Conservation (phyloP, 257 asterid species). For the Jacaranda mimosifolia region DNA sequence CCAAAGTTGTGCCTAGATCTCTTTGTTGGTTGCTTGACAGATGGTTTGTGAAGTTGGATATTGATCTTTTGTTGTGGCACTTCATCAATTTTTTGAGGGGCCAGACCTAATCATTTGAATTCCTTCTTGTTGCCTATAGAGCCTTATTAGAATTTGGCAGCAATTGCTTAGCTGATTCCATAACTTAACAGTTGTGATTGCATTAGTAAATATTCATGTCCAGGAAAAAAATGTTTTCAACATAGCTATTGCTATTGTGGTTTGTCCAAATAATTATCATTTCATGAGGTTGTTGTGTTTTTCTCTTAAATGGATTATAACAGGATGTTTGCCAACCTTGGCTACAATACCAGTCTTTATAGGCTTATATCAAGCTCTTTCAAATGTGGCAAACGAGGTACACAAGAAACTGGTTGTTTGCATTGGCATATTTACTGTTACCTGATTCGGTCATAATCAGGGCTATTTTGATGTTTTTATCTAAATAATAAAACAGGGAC, state of each 20-base stretch:
- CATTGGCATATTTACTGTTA: slow-evolving; percentile 8
- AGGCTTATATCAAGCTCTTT: slow-evolving; percentile 98
- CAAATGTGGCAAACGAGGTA: slow-evolving; percentile 99
- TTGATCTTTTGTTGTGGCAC: neutral
- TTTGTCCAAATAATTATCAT: neutral
- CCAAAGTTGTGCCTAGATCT: neutral
- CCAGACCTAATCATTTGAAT: neutral
- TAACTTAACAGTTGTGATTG: neutral
- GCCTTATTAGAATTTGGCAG: neutral
- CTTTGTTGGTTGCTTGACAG: neutral
- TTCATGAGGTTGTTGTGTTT: slow-evolving; percentile 25
- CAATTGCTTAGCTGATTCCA: neutral
- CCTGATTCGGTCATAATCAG: slow-evolving; percentile 23
- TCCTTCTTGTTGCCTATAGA: neutral
- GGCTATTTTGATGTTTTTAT: slow-evolving; percentile 2
- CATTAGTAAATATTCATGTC: neutral
- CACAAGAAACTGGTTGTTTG: slow-evolving; percentile 34
- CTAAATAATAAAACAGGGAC: slow-evolving; percentile 64
- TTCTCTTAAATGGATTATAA: slow-evolving; percentile 33
- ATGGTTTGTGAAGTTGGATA: neutral
- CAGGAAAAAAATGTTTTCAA: neutral
- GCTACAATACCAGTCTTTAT: slow-evolving; percentile 99
- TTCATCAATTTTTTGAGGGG: neutral
- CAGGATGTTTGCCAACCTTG: slow-evolving; percentile 99
- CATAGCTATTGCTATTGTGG: no score